phyloP scores from a whole-genome alignment of 257 asterid genomes.

The Nicotiana sylvestris region DNA sequence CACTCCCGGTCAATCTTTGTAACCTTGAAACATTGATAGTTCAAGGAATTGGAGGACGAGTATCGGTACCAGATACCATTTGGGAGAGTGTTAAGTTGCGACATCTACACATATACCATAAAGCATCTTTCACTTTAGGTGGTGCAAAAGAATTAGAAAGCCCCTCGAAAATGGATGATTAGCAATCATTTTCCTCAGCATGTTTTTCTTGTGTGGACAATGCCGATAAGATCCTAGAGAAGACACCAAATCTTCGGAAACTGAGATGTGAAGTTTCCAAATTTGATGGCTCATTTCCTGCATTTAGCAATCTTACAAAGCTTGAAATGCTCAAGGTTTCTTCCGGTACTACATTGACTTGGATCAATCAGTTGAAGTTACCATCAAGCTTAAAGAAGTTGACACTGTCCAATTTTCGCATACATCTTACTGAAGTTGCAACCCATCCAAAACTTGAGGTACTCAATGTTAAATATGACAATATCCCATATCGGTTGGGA shows the following conservation, averaged over 20 bases:
- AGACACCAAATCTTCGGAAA: not conserved
- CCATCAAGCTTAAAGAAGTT: not conserved
- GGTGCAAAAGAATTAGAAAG: not conserved
- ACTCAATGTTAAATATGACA: not conserved
- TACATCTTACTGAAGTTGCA: not conserved
- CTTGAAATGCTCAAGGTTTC: not conserved
- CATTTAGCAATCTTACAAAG: not conserved
- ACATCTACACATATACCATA: not conserved
- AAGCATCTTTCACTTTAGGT: not conserved
- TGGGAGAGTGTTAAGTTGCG: not conserved
- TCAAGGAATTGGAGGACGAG: not conserved
- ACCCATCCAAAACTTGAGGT: not conserved
- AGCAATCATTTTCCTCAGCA: not conserved
- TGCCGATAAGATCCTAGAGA: not conserved
- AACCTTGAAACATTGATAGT: conserved; percentile 12
- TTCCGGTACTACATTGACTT: not conserved
- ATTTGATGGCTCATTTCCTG: not conserved
- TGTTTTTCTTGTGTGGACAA: not conserved
- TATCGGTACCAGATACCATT: not conserved
- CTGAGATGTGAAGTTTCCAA: not conserved
- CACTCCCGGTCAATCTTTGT: not conserved
- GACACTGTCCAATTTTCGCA: not conserved
- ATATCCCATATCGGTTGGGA: no score
- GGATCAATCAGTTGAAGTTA: not conserved
- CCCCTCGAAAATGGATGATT: not conserved